A percentile compares a stretch with the other conserved stretches of the same genome.
Evolutionary conservation across 164 flowering plant species (phyloP).

Genomic region (Nymphaea thermarum): DNA sequence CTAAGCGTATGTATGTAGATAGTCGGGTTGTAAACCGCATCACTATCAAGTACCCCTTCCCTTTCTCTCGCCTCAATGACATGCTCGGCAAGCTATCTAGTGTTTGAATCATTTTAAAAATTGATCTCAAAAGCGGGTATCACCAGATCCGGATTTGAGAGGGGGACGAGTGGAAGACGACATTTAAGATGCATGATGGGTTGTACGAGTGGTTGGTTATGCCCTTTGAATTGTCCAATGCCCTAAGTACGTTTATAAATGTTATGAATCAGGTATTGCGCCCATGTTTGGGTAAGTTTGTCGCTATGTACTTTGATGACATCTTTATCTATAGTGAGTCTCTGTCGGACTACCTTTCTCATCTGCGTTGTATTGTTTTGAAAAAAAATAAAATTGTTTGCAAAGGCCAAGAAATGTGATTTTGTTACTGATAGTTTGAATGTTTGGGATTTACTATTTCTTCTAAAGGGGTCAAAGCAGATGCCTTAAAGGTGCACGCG

Average conservation of each 20-base stretch:
- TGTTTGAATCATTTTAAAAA: too few relatives aligned
- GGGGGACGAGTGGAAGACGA: conserved; percentile 3
- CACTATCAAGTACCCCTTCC: not conserved
- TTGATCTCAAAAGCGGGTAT: not conserved
- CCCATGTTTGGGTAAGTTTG: not conserved
- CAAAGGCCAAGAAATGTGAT: conserved; percentile 1
- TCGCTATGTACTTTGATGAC: not conserved
- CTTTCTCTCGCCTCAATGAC: not conserved
- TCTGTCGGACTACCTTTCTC: not conserved
- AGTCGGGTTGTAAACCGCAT: not conserved
- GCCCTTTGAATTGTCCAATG: conserved; percentile 2
- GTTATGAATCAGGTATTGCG: not conserved
- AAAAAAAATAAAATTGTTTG: not conserved
- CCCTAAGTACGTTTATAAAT: conserved; percentile 1
- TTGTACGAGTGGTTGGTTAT: conserved; percentile 1
- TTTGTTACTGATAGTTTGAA: not conserved
- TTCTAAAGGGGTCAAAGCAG: not conserved
- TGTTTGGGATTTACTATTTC: conserved; percentile 1
- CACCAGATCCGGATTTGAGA: not conserved
- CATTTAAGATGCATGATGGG: not conserved
- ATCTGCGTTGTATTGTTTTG: not conserved
- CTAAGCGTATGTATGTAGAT: not conserved
- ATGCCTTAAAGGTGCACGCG: not conserved
- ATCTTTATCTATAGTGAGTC: not conserved
- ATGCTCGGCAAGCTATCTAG: too few relatives aligned